phyloP scores from a whole-genome alignment of 768 basidiomycete genomes.

The Boletellus ananas region DNA sequence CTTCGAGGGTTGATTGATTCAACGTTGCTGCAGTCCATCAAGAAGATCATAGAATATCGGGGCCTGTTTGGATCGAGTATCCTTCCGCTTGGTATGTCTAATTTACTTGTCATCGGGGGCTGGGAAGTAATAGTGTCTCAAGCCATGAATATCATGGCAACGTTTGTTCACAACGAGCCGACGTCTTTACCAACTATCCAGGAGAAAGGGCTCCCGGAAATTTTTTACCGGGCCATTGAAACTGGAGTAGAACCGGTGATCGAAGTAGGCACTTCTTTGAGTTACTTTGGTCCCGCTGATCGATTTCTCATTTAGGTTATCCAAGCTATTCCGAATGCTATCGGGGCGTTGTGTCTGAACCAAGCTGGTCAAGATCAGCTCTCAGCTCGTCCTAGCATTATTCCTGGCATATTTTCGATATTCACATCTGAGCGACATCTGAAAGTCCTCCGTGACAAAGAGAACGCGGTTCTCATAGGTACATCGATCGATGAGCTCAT shows the following conservation, averaged over 20 bases:
- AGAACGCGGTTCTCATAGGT: constrained; percentile 86
- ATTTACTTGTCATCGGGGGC: background rate
- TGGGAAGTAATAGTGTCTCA: constrained; percentile 8
- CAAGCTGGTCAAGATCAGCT: constrained; percentile 83
- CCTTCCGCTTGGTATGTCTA: constrained; percentile 69
- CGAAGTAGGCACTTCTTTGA: constrained; percentile 51
- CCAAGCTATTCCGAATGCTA: constrained; percentile 89
- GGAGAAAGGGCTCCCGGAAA: constrained; percentile 84
- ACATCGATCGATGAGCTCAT: constrained; percentile 92
- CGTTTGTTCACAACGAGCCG: constrained; percentile 98
- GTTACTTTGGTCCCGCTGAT: background rate
- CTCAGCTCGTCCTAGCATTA: constrained; percentile 69
- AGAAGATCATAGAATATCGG: constrained; percentile 82
- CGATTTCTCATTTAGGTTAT: constrained; percentile 56
- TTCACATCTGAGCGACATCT: constrained; percentile 84
- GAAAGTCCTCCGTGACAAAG: constrained; percentile 85
- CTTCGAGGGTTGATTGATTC: constrained; percentile 92
- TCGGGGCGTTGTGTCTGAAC: constrained; percentile 95
- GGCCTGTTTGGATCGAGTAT: constrained; percentile 83
- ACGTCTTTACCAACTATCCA: constrained; percentile 91
- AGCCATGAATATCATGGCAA: constrained; percentile 93
- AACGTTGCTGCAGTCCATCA: constrained; percentile 76
- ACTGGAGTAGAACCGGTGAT: constrained; percentile 80
- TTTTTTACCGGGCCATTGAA: constrained; percentile 85
- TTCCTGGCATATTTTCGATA: constrained; percentile 79